Evolutionary conservation across 352 stramenopile genomes (phyloP).

Genomic region (Globisporangium echinulatum): DNA sequence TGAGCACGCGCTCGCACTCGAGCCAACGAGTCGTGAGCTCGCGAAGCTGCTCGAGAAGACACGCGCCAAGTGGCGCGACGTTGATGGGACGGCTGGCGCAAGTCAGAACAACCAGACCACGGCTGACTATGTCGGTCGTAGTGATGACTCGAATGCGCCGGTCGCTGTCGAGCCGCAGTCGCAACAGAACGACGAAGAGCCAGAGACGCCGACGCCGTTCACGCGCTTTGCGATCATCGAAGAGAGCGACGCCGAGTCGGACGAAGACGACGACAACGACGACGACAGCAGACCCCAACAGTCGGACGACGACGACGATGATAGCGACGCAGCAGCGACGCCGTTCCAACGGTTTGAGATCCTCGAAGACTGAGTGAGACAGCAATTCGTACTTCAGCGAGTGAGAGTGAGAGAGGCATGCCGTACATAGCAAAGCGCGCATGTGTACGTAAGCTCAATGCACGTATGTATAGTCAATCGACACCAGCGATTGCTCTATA

Average conservation of each 20-base stretch:
- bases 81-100: constrained; percentile 29
- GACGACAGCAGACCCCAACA: neutral
- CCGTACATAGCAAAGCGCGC: neutral
- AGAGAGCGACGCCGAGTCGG: constrained; percentile 20
- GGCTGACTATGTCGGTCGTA: constrained; percentile 1
- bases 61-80: constrained; percentile 59
- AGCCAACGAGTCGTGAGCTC: constrained; percentile 70
- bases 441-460: neutral
- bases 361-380: constrained; percentile 29
- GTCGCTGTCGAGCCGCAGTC: neutral
- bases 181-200: neutral
- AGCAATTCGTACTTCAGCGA: constrained; percentile 10
- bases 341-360: constrained; percentile 50
- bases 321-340: constrained; percentile 10
- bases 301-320: constrained; percentile 3
- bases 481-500: too few relatives aligned
- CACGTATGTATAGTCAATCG: neutral
- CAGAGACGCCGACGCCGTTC: constrained; percentile 18
- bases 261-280: constrained; percentile 11
- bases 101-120: constrained; percentile 21
- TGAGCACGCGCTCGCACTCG: constrained; percentile 47
- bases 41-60: constrained; percentile 74
- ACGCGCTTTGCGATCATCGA: constrained; percentile 73
- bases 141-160: neutral
- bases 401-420: constrained; percentile 4